Percentiles rank a stretch among this genome's conserved stretches.
These are phyloP conservation scores for Jackrogersella minutella DNA, from an alignment of 495 filamentous ascomycete genomes.

Conservation along the genomic window DNA sequence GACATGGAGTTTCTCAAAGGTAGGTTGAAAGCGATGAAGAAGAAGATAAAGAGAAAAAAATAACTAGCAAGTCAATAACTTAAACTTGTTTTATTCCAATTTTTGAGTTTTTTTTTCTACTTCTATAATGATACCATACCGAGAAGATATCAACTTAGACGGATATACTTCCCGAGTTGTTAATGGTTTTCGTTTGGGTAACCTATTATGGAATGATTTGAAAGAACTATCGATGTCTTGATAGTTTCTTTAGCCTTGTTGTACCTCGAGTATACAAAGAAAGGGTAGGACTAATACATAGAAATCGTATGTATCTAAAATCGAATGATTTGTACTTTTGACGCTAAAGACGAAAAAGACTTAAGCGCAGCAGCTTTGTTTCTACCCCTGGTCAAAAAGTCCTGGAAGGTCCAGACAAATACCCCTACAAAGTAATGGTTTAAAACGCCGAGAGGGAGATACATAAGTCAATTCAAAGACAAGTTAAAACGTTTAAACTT, in stretches of 20 bases:
- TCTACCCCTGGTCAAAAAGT: conserved; percentile 14
- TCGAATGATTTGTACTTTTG: conserved; percentile 11
- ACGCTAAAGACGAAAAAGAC: conserved; percentile 6
- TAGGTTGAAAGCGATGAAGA: no score
- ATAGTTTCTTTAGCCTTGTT: background rate
- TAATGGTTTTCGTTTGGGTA: no score
- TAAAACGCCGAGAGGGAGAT: background rate
- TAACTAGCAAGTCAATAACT: no score
- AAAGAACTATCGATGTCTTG: conserved; percentile 13
- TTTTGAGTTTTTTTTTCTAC: no score
- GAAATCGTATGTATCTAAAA: conserved; percentile 3
- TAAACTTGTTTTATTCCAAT: no score
- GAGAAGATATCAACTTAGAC: background rate
- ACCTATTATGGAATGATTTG: conserved; percentile 3
- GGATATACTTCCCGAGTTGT: background rate
- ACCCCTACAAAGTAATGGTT: no score
- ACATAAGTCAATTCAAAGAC: background rate
- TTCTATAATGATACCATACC: conserved; percentile 10
- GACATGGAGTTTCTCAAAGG: no score
- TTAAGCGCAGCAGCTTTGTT: conserved; percentile 24
- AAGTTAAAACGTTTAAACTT: background rate
- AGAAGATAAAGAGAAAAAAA: no score
- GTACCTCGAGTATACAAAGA: background rate
- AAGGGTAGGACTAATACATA: background rate
- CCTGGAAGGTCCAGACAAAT: conserved; percentile 31